Evolutionary conservation across 139 green algal genomes (phyloP).

Genomic region (Haematococcus lacustris): DNA sequence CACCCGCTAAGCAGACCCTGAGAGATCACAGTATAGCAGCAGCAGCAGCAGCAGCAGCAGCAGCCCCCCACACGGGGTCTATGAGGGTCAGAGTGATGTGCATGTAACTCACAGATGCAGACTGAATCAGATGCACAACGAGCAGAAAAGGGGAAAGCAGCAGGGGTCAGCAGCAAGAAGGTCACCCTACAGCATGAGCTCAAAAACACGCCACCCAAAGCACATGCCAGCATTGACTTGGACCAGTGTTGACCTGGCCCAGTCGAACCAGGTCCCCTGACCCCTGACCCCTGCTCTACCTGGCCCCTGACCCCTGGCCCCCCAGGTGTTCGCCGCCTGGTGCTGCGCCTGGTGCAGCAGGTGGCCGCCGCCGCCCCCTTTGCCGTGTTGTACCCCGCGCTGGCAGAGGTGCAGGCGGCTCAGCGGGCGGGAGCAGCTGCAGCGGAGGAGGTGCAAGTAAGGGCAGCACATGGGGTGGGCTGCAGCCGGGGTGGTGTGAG

Average conservation of each 20-base stretch:
- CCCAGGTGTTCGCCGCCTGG: slow-evolving; percentile 11
- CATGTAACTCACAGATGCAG: too few species aligned
- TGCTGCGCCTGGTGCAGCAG: slow-evolving; percentile 22
- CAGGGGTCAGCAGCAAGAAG: too few species aligned
- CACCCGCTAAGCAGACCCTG: too few species aligned
- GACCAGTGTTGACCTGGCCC: neutral
- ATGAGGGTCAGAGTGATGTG: too few species aligned
- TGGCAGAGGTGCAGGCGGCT: slow-evolving; percentile 21
- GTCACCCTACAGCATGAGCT: neutral
- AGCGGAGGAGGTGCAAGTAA: slow-evolving; percentile 7
- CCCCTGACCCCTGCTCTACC: neutral
- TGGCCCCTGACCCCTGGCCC: neutral
- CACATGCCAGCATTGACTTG: neutral
- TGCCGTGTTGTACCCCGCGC: slow-evolving; percentile 51
- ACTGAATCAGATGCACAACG: too few species aligned
- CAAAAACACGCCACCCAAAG: too few species aligned
- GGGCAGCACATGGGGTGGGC: neutral
- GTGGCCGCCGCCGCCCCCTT: slow-evolving; percentile 34
- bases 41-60: too few species aligned
- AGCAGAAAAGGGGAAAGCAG: too few species aligned
- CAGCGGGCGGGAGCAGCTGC: neutral
- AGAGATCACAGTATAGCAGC: too few species aligned
- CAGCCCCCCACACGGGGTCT: too few species aligned
- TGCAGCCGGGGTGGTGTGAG: too few species aligned
- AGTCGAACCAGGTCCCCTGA: neutral